phyloP scores from a whole-genome alignment of 1,139 yeast genomes.

The Keqinozyma sinolaborantium region DNA sequence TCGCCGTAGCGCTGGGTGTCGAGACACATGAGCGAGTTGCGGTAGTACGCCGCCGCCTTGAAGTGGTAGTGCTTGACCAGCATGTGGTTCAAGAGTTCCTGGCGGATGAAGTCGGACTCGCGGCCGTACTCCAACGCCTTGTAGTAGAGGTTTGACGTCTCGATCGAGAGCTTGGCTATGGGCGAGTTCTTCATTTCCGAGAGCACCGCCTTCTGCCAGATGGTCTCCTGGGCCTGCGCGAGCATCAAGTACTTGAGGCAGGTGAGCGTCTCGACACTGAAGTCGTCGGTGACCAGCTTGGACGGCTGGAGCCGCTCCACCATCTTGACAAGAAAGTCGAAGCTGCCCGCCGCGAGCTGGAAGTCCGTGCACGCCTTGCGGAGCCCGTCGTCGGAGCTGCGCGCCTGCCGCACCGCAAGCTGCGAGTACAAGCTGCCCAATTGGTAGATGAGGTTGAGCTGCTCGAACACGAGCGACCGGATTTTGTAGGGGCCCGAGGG shows the following conservation, averaged over 20 bases:
- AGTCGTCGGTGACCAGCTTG: slow-evolving; percentile 14
- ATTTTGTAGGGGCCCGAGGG: slow-evolving; percentile 36
- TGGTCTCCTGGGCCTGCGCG: slow-evolving; percentile 86
- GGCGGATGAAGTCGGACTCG: slow-evolving; percentile 47
- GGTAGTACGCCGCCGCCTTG: slow-evolving; percentile 62
- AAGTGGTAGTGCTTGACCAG: slow-evolving; percentile 61
- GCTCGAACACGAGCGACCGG: slow-evolving; percentile 54
- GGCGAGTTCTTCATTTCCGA: slow-evolving; percentile 58
- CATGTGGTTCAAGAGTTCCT: slow-evolving; percentile 65
- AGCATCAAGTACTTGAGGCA: slow-evolving; percentile 46
- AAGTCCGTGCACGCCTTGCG: slow-evolving; percentile 62
- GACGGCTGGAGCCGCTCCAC: slow-evolving; percentile 1
- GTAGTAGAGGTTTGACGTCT: slow-evolving; percentile 56
- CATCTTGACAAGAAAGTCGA: slow-evolving; percentile 32
- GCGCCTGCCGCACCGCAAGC: slow-evolving; percentile 44
- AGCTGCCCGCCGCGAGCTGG: slow-evolving; percentile 72
- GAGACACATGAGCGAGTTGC: slow-evolving; percentile 51
- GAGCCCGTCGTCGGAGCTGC: slow-evolving; percentile 50
- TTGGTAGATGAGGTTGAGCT: slow-evolving; percentile 62
- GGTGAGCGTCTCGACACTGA: slow-evolving; percentile 22
- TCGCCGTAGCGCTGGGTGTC: slow-evolving; percentile 60
- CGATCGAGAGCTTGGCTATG: slow-evolving; percentile 61
- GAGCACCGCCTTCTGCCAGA: slow-evolving; percentile 71
- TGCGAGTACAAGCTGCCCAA: slow-evolving; percentile 63
- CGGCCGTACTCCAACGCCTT: slow-evolving; percentile 43